Evolutionary conservation across 148 eudicot species (phyloP), one percentile per base, ranked within the genome.

Genomic region (Camellia granthamiana): DNA sequence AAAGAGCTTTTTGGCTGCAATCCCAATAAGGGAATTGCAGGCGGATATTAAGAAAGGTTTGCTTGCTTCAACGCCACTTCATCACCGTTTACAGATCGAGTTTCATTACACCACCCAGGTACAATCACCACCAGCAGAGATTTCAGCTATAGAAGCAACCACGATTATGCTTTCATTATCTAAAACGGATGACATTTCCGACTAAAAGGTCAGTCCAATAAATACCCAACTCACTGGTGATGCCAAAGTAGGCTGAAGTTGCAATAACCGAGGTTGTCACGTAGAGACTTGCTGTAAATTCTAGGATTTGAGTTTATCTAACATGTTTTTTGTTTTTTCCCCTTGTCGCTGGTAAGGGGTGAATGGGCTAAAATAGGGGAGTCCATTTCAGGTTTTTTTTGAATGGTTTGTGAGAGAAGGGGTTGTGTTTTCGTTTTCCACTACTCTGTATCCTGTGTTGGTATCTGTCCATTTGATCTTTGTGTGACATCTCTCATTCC

Each of bases 1-100:
- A 56, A 93, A 95, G 85, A 92, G 84, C 75, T 95, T 95, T 84
- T 88, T 95, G 84, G 97, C 99, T 42, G 92, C 97, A 11, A 91
- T 95, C 55, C 97, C 99, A 3, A 86, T 93, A 12, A 83, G 97
- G 69, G 99, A 95, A 86, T 82, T 95, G 73, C 90, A 87, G 66
- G 90, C 84, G 3, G 99, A 95, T 83, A 87, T 95, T 3, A 91
- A 95, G 91, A 95, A 92, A 86, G 99, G 99, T 15, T 81, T 95
- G 78, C 67, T 84, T 44, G 84, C 84, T 71, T 86, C 93, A 1
- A 88, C 91, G 3, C 97, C 93, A 4, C 85, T 92, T 81, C 95
- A 92, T 79, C 94, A 89, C 41, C 88, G 99, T 7, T 86, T 93
- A 38, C 99, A 95, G 84, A 90, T 95, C 4, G 99, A 95, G 82